phyloP scores from a whole-genome alignment of 2,329 filamentous ascomycete species.

The Ophiostoma sp. region DNA sequence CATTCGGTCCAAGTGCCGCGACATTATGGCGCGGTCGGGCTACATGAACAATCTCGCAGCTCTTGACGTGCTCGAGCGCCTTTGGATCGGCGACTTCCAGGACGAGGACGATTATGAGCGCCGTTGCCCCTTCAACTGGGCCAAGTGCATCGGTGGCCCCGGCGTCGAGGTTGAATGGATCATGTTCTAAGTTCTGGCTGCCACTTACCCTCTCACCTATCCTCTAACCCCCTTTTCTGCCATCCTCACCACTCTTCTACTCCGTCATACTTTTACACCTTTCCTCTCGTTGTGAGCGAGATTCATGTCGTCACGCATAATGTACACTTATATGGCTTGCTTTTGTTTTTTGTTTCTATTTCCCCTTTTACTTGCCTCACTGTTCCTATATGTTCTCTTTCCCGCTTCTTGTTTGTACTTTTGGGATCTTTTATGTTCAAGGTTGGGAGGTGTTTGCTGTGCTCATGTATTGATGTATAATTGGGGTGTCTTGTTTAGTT shows the following conservation, averaged over 20 bases:
- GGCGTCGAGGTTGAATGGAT: slow-evolving; percentile 60
- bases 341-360: neutral
- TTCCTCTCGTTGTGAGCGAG: slow-evolving; percentile 3
- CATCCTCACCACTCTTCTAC: neutral
- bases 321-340: slow-evolving; percentile 14
- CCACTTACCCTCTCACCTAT: neutral
- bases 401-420: neutral
- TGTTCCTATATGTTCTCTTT: neutral
- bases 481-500: neutral
- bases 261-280: neutral
- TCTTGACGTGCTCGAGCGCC: slow-evolving; percentile 75
- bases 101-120: slow-evolving; percentile 35
- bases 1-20: slow-evolving; percentile 72
- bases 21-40: slow-evolving; percentile 81
- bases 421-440: neutral
- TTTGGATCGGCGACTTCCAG: slow-evolving; percentile 61
- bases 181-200: slow-evolving; percentile 47
- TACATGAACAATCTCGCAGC: slow-evolving; percentile 91
- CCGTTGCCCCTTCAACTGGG: slow-evolving; percentile 54
- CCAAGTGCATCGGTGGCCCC: slow-evolving; percentile 51
- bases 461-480: slow-evolving; percentile 12
- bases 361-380: neutral
- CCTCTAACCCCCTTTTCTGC: neutral
- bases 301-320: slow-evolving; percentile 12
- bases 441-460: slow-evolving; percentile 12